Evolutionary conservation across 305 asterid species (phyloP).

Genomic region (Striga hermonthica): DNA sequence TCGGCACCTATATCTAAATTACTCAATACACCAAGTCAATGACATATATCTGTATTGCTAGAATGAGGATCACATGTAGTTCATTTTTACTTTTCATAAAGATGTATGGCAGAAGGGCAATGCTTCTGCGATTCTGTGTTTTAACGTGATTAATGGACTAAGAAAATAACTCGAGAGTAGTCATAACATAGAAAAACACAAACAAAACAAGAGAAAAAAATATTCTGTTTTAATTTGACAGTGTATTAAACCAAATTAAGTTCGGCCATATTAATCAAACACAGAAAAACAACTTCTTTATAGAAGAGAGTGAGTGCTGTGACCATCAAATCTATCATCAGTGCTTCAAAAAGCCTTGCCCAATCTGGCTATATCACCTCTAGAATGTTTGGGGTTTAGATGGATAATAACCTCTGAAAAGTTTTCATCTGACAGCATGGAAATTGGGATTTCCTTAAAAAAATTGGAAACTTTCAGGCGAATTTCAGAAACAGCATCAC

Average conservation of each 20-base stretch:
- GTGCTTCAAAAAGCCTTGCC: conserved; percentile 24
- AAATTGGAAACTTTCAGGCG: conserved; percentile 58
- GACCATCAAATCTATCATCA: conserved; percentile 6
- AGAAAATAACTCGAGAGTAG: too few relatives aligned
- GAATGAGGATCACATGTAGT: conserved; percentile 12
- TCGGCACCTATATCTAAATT: too few relatives aligned
- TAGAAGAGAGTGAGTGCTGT: not conserved
- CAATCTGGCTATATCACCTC: conserved; percentile 13
- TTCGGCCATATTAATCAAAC: not conserved
- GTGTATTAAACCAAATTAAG: too few relatives aligned
- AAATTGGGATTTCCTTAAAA: conserved; percentile 45
- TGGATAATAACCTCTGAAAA: conserved; percentile 61
- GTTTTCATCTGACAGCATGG: conserved; percentile 66
- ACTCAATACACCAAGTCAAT: conserved; percentile 16
- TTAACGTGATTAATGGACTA: too few relatives aligned
- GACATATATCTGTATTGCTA: conserved; percentile 21
- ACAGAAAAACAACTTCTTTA: not conserved
- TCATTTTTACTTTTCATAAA: too few relatives aligned
- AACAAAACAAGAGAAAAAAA: too few relatives aligned
- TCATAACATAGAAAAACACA: too few relatives aligned
- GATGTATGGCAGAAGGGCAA: too few relatives aligned
- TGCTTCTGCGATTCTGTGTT: too few relatives aligned
- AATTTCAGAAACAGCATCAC: conserved; percentile 43
- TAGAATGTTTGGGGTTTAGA: conserved; percentile 8
- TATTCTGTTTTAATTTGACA: too few relatives aligned